Conservation (phyloP, 306 rosid genomes). For the Vachellia pachyceras region DNA sequence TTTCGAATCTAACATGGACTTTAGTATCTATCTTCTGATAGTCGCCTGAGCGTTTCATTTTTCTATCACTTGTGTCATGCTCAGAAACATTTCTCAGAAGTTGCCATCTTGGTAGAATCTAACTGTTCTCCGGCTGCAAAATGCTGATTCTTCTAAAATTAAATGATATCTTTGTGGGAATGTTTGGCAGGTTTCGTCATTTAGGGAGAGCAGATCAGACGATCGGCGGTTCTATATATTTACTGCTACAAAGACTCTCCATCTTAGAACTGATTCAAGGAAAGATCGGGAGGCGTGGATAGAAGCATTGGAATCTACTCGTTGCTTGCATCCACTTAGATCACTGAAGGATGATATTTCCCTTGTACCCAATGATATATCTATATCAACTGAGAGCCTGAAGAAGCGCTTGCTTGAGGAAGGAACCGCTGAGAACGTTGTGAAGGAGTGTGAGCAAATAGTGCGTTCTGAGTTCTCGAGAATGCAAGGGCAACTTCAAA, state of each 20-base stretch:
- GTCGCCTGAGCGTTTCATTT: background rate
- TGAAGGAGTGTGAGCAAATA: constrained; percentile 89
- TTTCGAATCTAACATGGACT: background rate
- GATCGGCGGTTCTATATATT: constrained; percentile 79
- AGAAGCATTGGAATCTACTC: constrained; percentile 79
- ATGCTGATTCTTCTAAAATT: constrained; percentile 23
- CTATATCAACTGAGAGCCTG: constrained; percentile 65
- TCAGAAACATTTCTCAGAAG: background rate
- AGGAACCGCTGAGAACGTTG: constrained; percentile 68
- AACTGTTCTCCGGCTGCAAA: background rate
- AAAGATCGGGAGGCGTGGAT: constrained; percentile 87
- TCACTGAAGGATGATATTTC: constrained; percentile 53
- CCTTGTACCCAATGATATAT: constrained; percentile 57
- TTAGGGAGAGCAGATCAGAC: constrained; percentile 95
- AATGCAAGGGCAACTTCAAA: constrained; percentile 64
- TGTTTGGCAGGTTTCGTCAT: constrained; percentile 72
- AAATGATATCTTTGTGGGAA: background rate
- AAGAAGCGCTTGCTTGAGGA: constrained; percentile 78
- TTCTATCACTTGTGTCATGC: background rate
- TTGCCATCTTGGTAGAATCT: background rate
- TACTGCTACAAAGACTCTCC: constrained; percentile 96
- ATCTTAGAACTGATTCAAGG: constrained; percentile 86
- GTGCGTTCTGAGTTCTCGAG: constrained; percentile 82
- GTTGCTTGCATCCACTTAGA: constrained; percentile 64
- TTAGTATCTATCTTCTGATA: background rate